Evolutionary conservation across 176 grass and related monocot genomes (phyloP).

Genomic region (Aegilops speltoides): DNA sequence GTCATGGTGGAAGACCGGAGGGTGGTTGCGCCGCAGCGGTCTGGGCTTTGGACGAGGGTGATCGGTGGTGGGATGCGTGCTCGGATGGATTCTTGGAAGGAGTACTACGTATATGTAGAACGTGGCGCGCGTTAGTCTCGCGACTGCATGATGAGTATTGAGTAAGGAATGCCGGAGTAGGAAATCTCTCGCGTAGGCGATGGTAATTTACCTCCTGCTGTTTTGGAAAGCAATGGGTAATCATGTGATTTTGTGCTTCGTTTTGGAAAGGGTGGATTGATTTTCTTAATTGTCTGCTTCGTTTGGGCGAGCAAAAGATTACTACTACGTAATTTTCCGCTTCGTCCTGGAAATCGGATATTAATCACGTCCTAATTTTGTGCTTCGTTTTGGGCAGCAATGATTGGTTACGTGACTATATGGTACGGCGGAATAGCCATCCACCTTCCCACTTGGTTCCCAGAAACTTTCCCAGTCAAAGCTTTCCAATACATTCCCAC

Average conservation of each 20-base stretch:
- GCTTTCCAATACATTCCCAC: too few species aligned
- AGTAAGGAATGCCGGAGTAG: background rate
- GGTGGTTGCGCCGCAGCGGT: background rate
- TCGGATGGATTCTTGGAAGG: background rate
- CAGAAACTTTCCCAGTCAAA: too few species aligned
- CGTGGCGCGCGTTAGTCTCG: too few species aligned
- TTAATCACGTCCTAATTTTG: too few species aligned
- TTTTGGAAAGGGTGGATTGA: background rate
- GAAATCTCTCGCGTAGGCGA: background rate
- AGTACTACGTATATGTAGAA: background rate
- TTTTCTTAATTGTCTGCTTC: background rate
- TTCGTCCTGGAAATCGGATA: too few species aligned
- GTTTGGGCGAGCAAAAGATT: background rate
- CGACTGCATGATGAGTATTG: background rate
- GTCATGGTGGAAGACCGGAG: background rate
- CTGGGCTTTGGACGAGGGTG: background rate
- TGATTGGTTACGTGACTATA: too few species aligned
- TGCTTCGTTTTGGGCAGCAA: too few species aligned
- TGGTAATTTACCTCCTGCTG: background rate
- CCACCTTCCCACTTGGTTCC: too few species aligned
- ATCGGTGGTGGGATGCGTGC: background rate
- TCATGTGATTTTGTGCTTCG: background rate
- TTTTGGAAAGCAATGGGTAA: background rate
- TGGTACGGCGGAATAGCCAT: too few species aligned
- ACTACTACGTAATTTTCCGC: too few species aligned